These are phyloP conservation scores for Syzygium grande DNA, from an alignment of 345 rosid species.

Conservation along the genomic window DNA sequence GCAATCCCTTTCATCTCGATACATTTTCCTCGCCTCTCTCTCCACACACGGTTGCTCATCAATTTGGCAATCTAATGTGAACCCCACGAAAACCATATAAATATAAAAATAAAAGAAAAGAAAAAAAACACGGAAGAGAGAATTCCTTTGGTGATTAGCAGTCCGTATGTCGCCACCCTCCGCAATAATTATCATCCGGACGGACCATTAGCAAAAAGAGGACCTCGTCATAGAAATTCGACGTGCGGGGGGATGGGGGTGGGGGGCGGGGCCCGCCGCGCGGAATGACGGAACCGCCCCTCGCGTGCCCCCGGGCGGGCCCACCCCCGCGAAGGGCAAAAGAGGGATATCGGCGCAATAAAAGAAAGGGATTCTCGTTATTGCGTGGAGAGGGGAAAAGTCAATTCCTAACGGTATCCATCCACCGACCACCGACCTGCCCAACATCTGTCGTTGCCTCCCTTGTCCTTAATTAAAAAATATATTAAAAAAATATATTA, in stretches of 20 bases:
- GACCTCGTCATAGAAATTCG: background rate
- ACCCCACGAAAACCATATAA: background rate
- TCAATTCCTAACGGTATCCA: conserved; percentile 79
- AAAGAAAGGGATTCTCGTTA: conserved; percentile 3
- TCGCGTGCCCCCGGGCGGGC: background rate
- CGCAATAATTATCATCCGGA: background rate
- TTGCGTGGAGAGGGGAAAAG: conserved; percentile 46
- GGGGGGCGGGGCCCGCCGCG: background rate
- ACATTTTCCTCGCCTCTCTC: background rate
- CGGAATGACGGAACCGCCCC: background rate
- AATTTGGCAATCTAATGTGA: background rate
- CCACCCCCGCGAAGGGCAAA: background rate
- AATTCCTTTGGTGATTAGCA: background rate
- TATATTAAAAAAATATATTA: background rate
- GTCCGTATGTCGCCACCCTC: background rate
- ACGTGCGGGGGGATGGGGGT: background rate
- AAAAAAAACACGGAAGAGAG: background rate
- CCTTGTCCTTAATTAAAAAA: background rate
- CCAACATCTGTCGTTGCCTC: background rate
- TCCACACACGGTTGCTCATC: background rate
- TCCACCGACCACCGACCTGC: conserved; percentile 92
- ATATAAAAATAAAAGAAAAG: background rate
- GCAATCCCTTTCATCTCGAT: background rate
- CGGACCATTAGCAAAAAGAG: background rate
- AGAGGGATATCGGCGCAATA: background rate